Percentiles rank a stretch among this genome's conserved stretches.
phyloP scores from a whole-genome alignment of 139 green algal genomes.

The Ettlia oleoabundans region DNA sequence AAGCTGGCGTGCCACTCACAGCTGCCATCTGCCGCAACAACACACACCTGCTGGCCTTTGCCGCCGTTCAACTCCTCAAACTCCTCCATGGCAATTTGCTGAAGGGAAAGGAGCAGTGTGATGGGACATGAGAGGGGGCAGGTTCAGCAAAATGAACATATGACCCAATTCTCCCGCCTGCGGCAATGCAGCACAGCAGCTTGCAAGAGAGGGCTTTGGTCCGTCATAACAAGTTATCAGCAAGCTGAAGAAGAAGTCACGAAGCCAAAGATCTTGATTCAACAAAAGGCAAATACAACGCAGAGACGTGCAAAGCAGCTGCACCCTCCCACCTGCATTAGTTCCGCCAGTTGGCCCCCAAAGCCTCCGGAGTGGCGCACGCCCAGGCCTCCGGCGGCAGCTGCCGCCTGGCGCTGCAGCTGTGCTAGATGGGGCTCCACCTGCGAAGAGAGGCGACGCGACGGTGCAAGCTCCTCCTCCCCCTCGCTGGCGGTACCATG shows the following conservation, averaged over 20 bases:
- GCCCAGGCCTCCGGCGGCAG: background rate
- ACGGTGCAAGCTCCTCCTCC: background rate
- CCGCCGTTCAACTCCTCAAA: constrained; percentile 18
- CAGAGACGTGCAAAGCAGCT: background rate
- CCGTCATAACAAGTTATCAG: too few species aligned
- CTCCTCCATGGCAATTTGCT: constrained; percentile 24
- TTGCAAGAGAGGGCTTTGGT: too few species aligned
- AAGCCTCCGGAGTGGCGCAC: constrained; percentile 13
- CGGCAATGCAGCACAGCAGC: too few species aligned
- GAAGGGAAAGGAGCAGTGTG: background rate
- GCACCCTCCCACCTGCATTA: background rate
- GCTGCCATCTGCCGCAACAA: too few species aligned
- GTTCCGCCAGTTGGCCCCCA: constrained; percentile 3
- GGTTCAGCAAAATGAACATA: too few species aligned
- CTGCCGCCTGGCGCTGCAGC: background rate
- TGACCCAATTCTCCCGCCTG: too few species aligned
- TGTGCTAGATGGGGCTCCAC: background rate
- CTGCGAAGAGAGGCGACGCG: background rate
- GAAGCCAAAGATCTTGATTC: too few species aligned
- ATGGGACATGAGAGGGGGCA: too few species aligned
- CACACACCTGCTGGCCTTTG: background rate
- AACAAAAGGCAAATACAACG: background rate
- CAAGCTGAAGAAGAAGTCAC: background rate
- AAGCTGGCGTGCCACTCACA: too few species aligned
- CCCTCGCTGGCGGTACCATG: too few species aligned